Evolutionary conservation across 768 basidiomycete species (phyloP).

Genomic region (Agaricus sinodeliciosus): DNA sequence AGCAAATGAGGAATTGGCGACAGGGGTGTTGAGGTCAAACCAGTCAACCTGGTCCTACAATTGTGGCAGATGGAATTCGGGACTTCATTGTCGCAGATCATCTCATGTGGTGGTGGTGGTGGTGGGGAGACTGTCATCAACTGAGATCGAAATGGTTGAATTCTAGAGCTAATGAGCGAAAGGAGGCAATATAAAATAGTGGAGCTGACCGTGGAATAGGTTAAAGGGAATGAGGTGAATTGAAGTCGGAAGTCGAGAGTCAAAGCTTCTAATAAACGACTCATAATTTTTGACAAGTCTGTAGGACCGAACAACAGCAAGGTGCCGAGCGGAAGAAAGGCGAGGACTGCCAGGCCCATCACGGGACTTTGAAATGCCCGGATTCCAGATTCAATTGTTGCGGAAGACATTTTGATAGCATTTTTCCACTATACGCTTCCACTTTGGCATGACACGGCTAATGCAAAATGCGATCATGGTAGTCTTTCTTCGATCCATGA

Average conservation of each 20-base stretch:
- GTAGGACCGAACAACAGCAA: slow-evolving; percentile 8
- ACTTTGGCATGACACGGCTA: neutral
- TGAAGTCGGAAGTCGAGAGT: neutral
- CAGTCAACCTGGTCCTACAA: slow-evolving; percentile 3
- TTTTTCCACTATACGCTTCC: neutral
- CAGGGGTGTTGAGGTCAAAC: slow-evolving; percentile 4
- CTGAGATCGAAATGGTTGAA: neutral
- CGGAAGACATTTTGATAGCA: neutral
- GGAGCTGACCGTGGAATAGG: neutral
- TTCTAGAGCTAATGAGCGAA: neutral
- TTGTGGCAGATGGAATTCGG: slow-evolving; percentile 5
- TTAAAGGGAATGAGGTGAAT: neutral
- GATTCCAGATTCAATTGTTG: slow-evolving; percentile 7
- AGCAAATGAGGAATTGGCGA: slow-evolving; percentile 12
- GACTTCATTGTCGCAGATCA: neutral
- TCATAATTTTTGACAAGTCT: neutral
- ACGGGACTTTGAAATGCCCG: slow-evolving; percentile 11
- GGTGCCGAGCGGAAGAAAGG: slow-evolving; percentile 4
- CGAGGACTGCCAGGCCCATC: slow-evolving; percentile 6
- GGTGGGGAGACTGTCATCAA: neutral
- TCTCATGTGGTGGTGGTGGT: neutral
- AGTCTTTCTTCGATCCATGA: too few species aligned
- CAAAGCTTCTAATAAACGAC: neutral
- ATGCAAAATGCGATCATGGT: too few species aligned
- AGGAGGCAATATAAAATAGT: neutral